Conservation (phyloP, 805 yeast species). For the Suhomyces kilbournensis region DNA sequence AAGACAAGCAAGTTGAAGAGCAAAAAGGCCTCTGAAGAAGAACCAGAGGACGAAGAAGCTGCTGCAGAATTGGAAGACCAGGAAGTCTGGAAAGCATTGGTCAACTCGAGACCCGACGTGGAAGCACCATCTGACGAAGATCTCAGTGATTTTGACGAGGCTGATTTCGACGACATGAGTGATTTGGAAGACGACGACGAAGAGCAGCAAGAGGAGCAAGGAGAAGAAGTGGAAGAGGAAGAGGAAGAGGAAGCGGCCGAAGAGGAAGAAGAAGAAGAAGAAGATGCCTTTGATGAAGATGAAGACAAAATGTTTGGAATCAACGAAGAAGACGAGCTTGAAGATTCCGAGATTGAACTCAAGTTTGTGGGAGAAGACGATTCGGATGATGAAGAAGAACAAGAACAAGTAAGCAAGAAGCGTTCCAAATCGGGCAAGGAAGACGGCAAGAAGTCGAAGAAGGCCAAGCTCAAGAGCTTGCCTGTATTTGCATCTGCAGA, state of each 20-base stretch:
- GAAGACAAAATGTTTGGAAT: constrained; percentile 20
- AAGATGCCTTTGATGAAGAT: constrained; percentile 17
- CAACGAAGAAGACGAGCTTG: constrained; percentile 26
- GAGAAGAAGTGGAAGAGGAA: constrained; percentile 23
- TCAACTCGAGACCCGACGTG: constrained; percentile 69
- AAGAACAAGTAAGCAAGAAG: constrained; percentile 18
- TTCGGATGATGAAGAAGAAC: constrained; percentile 19
- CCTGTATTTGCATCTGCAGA: constrained; percentile 90
- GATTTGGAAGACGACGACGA: constrained; percentile 38
- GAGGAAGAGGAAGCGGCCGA: constrained; percentile 22
- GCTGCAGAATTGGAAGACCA: constrained; percentile 57
- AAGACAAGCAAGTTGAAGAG: constrained; percentile 44
- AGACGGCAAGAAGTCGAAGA: constrained; percentile 41
- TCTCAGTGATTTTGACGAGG: constrained; percentile 42
- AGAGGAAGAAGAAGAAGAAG: constrained; percentile 12
- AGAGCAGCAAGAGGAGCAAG: constrained; percentile 20
- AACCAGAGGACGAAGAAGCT: constrained; percentile 31
- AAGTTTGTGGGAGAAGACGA: constrained; percentile 28
- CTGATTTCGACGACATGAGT: constrained; percentile 37
- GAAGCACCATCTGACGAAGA: constrained; percentile 44
- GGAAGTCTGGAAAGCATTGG: constrained; percentile 79
- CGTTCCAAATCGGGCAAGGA: constrained; percentile 25
- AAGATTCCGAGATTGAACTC: constrained; percentile 12
- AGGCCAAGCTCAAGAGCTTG: constrained; percentile 57
- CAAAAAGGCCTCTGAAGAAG: constrained; percentile 21